Evolutionary conservation across 495 filamentous ascomycete species (phyloP).

Genomic region (Cenococcum geophilum): DNA sequence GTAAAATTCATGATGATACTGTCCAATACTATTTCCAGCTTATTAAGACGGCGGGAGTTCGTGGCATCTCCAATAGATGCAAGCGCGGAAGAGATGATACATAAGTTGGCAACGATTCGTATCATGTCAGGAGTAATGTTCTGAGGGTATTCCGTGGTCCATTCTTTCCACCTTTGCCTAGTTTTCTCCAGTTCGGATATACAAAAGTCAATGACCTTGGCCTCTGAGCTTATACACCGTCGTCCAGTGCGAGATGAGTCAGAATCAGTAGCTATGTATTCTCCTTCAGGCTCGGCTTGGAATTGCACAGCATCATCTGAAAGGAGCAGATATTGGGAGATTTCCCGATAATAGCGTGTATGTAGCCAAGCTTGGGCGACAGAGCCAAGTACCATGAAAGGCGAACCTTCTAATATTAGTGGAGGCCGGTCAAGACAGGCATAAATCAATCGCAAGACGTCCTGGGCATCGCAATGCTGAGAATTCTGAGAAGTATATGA

Average conservation of each 20-base stretch:
- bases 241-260: conserved; percentile 3
- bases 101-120: conserved; percentile 29
- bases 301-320: conserved; percentile 19
- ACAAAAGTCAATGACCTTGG: conserved; percentile 30
- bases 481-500: conserved; percentile 34
- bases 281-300: conserved; percentile 5
- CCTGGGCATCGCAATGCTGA: conserved; percentile 34
- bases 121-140: conserved; percentile 37
- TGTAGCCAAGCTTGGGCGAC: conserved; percentile 41
- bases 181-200: conserved; percentile 28
- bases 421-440: conserved; percentile 36
- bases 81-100: conserved; percentile 28
- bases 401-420: conserved; percentile 2
- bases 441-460: conserved; percentile 40
- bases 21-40: conserved; percentile 23
- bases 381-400: conserved; percentile 30
- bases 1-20: conserved; percentile 25
- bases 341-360: conserved; percentile 22
- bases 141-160: conserved; percentile 24
- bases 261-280: conserved; percentile 1
- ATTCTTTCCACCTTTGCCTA: conserved; percentile 27
- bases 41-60: conserved; percentile 24
- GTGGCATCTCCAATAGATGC: conserved; percentile 11
- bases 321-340: conserved; percentile 41
- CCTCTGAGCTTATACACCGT: conserved; percentile 15